Evolutionary conservation across 371 early-diverging fungal species (phyloP).

Genomic region (Gilbertella persicaria): DNA sequence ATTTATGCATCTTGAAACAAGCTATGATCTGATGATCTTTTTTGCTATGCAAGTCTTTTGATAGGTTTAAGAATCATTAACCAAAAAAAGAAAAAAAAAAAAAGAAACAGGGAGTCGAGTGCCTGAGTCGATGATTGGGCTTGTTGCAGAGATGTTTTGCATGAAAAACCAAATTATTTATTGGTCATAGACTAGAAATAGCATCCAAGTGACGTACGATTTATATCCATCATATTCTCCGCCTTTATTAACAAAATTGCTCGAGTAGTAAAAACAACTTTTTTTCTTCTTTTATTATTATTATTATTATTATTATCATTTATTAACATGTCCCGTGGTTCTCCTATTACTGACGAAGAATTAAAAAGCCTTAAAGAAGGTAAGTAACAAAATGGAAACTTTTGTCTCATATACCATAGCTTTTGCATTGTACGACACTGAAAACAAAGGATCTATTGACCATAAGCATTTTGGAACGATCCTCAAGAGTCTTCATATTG

Average conservation of each 20-base stretch:
- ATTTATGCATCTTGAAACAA: background rate
- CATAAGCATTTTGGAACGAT: slow-evolving; percentile 14
- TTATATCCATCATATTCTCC: no score
- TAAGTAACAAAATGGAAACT: slow-evolving; percentile 1
- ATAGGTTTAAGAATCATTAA: background rate
- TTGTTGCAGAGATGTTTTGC: no score
- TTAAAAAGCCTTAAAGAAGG: slow-evolving; percentile 26
- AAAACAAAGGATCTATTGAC: slow-evolving; percentile 23
- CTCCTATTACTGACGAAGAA: slow-evolving; percentile 20
- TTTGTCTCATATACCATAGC: no score
- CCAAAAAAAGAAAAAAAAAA: no score
- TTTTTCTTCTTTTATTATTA: background rate
- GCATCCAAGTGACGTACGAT: no score
- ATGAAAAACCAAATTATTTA: no score
- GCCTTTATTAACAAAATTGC: no score
- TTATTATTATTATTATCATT: background rate
- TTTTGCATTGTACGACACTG: slow-evolving; percentile 28
- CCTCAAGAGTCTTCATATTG: slow-evolving; percentile 22
- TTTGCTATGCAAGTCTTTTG: background rate
- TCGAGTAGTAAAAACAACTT: background rate
- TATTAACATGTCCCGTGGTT: background rate
- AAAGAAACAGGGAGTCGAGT: no score
- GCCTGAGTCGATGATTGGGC: no score
- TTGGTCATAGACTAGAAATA: no score
- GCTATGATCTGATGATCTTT: background rate